These are phyloP conservation scores for Collybia sp. DNA, from an alignment of 768 basidiomycete genomes.

Conservation along the genomic window DNA sequence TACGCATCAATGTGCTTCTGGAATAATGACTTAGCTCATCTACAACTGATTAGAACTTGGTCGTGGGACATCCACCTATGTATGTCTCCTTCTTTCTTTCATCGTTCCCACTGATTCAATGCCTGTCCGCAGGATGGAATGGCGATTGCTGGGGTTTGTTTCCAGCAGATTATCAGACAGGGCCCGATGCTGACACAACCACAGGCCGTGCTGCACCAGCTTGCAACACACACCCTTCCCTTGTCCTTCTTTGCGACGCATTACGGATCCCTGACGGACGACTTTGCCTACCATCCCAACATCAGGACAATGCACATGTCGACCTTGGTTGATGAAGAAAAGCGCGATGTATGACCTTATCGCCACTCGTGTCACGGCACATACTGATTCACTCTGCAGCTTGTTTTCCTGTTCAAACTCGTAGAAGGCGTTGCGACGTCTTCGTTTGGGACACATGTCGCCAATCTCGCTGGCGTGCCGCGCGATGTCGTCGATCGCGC, in stretches of 20 bases:
- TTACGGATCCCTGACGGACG: constrained; percentile 93
- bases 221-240: constrained; percentile 89
- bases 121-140: constrained; percentile 75
- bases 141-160: constrained; percentile 86
- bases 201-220: constrained; percentile 88
- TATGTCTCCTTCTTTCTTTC: constrained; percentile 21
- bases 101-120: not conserved
- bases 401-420: constrained; percentile 94
- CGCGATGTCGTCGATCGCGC: constrained; percentile 82
- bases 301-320: constrained; percentile 96
- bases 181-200: not conserved
- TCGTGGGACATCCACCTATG: constrained; percentile 92
- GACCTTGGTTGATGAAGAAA: constrained; percentile 89
- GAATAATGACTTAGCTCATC: too few species aligned
- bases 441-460: constrained; percentile 93
- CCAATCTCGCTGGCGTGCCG: constrained; percentile 91
- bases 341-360: constrained; percentile 60
- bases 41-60: constrained; percentile 64
- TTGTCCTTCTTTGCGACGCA: constrained; percentile 97
- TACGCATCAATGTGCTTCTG: constrained; percentile 24
- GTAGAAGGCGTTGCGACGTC: constrained; percentile 82
- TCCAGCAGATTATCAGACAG: too few species aligned
- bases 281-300: constrained; percentile 88
- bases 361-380: not conserved
- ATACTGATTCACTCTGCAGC: constrained; percentile 33